phyloP scores from a whole-genome alignment of 2,329 filamentous ascomycete genomes.

The Colletotrichum sp. region DNA sequence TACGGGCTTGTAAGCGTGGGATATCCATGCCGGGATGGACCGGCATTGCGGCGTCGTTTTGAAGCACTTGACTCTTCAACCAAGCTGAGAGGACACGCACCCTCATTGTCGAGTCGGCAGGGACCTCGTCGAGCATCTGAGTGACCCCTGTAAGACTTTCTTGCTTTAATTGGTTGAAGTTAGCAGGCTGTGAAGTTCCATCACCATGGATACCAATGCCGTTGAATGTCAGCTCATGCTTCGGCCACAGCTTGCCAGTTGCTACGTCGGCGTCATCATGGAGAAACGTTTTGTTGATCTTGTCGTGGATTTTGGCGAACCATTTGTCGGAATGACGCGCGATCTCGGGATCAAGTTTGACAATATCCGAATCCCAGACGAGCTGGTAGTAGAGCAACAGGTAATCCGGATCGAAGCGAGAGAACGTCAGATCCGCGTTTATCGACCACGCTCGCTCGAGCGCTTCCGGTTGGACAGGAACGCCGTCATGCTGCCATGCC shows the following conservation, averaged over 20 bases:
- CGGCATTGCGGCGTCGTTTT: background rate
- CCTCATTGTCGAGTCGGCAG: background rate
- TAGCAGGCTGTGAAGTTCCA: background rate
- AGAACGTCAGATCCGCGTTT: constrained; percentile 22
- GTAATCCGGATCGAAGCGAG: constrained; percentile 9
- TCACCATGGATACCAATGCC: background rate
- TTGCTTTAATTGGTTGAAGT: background rate
- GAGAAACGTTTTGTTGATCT: background rate
- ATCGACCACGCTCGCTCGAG: constrained; percentile 23
- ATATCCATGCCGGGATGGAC: background rate
- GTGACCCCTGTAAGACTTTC: background rate
- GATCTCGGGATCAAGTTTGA: constrained; percentile 1
- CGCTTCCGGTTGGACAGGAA: background rate
- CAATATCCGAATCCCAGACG: constrained; percentile 20
- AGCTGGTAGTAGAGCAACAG: constrained; percentile 22
- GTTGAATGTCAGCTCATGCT: background rate
- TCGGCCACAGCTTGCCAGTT: background rate
- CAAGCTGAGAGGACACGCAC: constrained; percentile 6
- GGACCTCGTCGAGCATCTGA: background rate
- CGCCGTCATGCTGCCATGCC: background rate
- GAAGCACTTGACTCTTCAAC: background rate
- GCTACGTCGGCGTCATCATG: background rate
- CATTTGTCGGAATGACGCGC: background rate
- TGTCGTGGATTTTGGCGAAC: background rate
- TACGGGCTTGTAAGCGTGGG: constrained; percentile 2